These are phyloP conservation scores for Alternaria alternata DNA, from an alignment of 2,329 filamentous ascomycete species.

Conservation along the genomic window DNA sequence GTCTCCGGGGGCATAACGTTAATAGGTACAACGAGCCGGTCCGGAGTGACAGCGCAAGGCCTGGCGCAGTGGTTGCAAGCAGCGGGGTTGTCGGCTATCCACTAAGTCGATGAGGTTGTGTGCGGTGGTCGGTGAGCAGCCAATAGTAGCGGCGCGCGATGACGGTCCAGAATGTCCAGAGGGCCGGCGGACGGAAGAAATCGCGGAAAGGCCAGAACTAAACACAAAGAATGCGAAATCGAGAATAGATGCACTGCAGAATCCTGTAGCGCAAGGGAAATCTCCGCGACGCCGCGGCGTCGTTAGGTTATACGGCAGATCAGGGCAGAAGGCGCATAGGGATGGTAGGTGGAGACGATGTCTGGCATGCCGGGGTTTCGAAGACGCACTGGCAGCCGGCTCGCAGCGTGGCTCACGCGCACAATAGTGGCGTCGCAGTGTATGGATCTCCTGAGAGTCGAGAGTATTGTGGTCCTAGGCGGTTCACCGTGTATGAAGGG, in stretches of 20 bases:
- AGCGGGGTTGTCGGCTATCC: conserved; percentile 45
- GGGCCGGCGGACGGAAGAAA: conserved; percentile 26
- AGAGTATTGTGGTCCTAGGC: conserved; percentile 22
- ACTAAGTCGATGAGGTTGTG: conserved; percentile 38
- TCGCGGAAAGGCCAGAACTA: conserved; percentile 20
- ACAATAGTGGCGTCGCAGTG: conserved; percentile 36
- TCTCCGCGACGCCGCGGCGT: conserved; percentile 46
- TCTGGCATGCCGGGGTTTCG: conserved; percentile 42
- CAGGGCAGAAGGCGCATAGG: conserved; percentile 43
- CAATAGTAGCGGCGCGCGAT: conserved; percentile 34
- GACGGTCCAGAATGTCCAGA: conserved; percentile 34
- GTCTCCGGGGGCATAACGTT: conserved; percentile 69
- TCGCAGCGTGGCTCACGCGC: conserved; percentile 50
- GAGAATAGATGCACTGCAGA: conserved; percentile 38
- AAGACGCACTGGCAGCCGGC: conserved; percentile 31
- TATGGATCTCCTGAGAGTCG: conserved; percentile 30
- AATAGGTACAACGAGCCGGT: conserved; percentile 13
- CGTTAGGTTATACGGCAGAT: conserved; percentile 48
- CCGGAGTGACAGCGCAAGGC: conserved; percentile 18
- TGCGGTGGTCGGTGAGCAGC: conserved; percentile 30
- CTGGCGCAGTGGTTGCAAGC: conserved; percentile 34
- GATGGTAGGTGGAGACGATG: conserved; percentile 46
- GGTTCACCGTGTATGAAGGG: conserved; percentile 33
- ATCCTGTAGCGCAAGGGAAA: conserved; percentile 40
- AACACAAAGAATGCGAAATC: conserved; percentile 26